Conservation (phyloP, 148 eudicot genomes). For the Linanthus parryae region DNA sequence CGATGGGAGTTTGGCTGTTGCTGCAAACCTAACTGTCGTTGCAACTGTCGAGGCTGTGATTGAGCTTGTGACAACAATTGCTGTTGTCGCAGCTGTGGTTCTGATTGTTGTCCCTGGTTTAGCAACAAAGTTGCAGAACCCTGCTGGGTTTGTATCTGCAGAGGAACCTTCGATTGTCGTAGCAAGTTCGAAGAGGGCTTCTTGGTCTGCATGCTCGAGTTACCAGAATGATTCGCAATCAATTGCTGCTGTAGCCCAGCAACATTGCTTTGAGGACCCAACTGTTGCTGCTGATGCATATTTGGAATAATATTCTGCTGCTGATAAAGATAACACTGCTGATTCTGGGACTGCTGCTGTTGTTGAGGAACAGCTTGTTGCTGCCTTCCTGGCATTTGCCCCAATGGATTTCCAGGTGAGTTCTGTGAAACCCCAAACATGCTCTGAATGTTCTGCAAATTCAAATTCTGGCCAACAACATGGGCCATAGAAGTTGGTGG, state of each 20-base stretch:
- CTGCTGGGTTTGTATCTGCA: conserved; percentile 50
- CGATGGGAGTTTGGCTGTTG: conserved; percentile 54
- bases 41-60: conserved; percentile 44
- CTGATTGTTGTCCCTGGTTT: conserved; percentile 36
- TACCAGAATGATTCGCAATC: conserved; percentile 35
- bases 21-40: conserved; percentile 54
- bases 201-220: conserved; percentile 40
- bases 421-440: too few species aligned
- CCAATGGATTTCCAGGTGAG: too few species aligned
- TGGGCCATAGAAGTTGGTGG: too few species aligned
- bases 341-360: conserved; percentile 53
- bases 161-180: conserved; percentile 49
- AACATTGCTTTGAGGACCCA: too few species aligned
- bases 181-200: conserved; percentile 49
- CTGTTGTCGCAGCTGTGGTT: too few species aligned
- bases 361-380: too few species aligned
- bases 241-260: too few species aligned
- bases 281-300: conserved; percentile 54
- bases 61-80: too few species aligned
- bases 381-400: too few species aligned
- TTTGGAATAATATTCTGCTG: conserved; percentile 34
- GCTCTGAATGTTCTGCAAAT: too few species aligned
- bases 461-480: too few species aligned
- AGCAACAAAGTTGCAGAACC: conserved; percentile 33
- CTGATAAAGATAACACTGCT: too few species aligned